Conservation (phyloP, 306 rosid genomes). For the Quercus bicolor region DNA sequence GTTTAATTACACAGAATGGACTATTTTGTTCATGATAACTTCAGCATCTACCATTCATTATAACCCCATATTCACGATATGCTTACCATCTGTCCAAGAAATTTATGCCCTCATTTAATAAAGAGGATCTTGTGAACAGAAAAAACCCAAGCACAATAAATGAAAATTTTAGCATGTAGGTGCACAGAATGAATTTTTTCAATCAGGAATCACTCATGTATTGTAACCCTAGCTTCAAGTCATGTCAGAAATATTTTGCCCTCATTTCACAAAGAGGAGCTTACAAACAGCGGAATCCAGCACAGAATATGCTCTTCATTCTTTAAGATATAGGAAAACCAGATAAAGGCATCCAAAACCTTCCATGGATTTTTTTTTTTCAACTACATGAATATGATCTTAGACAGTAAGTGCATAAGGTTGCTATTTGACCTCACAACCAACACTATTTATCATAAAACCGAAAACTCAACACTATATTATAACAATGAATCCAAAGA, state of each 20-base stretch:
- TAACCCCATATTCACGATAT: neutral
- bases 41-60: neutral
- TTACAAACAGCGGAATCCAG: neutral
- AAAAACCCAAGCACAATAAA: neutral
- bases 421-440: neutral
- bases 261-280: neutral
- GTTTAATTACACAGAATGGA: neutral
- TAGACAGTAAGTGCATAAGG: too few species aligned
- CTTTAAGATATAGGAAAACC: neutral
- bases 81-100: neutral
- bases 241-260: neutral
- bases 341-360: neutral
- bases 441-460: neutral
- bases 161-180: neutral
- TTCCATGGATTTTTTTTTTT: neutral
- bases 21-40: neutral
- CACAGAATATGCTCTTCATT: neutral
- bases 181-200: neutral
- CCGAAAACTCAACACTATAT: neutral
- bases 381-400: neutral
- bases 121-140: neutral
- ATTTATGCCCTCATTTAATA: neutral
- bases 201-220: neutral
- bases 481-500: neutral
- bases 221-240: neutral